phyloP scores from a whole-genome alignment of 2,329 filamentous ascomycete genomes.

The Rhynchosporium graminicola region DNA sequence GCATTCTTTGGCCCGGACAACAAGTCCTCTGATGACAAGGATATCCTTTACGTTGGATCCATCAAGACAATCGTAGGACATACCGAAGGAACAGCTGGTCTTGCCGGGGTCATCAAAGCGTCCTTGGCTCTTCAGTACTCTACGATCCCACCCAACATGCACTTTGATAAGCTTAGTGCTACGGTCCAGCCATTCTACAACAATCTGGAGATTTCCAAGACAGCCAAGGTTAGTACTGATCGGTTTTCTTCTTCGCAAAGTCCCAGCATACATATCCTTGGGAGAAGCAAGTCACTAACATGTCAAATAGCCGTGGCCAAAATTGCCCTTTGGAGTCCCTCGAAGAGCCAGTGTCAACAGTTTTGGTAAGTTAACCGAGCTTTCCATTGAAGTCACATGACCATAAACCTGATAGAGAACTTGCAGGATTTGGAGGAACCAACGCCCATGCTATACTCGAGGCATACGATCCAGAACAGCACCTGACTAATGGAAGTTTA shows the following conservation, averaged over 20 bases:
- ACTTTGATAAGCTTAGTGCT: conserved; percentile 43
- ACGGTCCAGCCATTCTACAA: conserved; percentile 33
- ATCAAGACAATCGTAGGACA: conserved; percentile 38
- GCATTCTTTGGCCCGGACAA: conserved; percentile 25
- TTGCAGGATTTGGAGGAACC: conserved; percentile 46
- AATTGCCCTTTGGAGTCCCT: conserved; percentile 9
- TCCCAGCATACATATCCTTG: too few relatives aligned
- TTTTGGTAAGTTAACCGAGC: conserved; percentile 40
- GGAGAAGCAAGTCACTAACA: too few relatives aligned
- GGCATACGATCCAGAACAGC: conserved; percentile 41
- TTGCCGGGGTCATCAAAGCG: conserved; percentile 39
- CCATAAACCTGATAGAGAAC: too few relatives aligned
- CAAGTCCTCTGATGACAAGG: background rate
- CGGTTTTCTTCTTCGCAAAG: too few relatives aligned
- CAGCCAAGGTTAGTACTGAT: background rate
- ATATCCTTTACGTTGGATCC: conserved; percentile 26
- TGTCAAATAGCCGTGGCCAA: conserved; percentile 24
- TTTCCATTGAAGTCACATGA: too few relatives aligned
- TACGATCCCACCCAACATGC: conserved; percentile 39
- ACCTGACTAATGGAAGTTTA: background rate
- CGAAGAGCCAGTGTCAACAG: conserved; percentile 32
- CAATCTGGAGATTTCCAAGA: conserved; percentile 1
- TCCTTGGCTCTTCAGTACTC: conserved; percentile 35
- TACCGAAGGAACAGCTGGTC: conserved; percentile 37
- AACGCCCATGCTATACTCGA: conserved; percentile 49